Evolutionary conservation across 2,329 filamentous ascomycete species (phyloP).

Genomic region (Daldinia eschscholtzii): DNA sequence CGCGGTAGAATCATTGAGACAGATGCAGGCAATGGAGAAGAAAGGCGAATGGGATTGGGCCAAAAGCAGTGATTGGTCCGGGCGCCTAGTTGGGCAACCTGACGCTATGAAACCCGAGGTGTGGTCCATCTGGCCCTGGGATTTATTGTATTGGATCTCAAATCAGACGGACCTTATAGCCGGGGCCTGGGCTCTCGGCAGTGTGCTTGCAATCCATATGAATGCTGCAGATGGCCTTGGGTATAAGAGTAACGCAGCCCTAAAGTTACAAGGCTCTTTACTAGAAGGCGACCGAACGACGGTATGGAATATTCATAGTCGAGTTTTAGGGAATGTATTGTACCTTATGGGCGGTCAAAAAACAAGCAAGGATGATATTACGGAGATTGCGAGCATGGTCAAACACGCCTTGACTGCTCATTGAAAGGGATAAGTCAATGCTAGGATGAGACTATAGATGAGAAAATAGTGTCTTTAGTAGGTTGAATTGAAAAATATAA

Average conservation of each 20-base stretch:
- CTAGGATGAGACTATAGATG: not conserved
- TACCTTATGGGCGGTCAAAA: conserved; percentile 70
- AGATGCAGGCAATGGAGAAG: conserved; percentile 70
- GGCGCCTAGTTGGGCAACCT: conserved; percentile 9
- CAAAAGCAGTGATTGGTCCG: conserved; percentile 60
- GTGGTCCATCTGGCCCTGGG: conserved; percentile 80
- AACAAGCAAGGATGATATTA: conserved; percentile 48
- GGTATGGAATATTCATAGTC: conserved; percentile 65
- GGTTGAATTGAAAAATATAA: not conserved
- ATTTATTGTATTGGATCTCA: conserved; percentile 71
- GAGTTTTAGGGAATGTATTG: conserved; percentile 69
- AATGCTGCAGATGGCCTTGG: conserved; percentile 58
- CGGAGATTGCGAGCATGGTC: conserved; percentile 44
- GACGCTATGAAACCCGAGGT: conserved; percentile 18
- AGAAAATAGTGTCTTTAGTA: not conserved
- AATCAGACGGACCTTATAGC: conserved; percentile 64
- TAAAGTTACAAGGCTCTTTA: conserved; percentile 58
- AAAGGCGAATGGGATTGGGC: conserved; percentile 69
- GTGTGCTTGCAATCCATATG: conserved; percentile 75
- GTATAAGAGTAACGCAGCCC: conserved; percentile 63
- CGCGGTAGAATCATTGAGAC: conserved; percentile 73
- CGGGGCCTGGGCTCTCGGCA: conserved; percentile 79
- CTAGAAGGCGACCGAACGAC: conserved; percentile 14
- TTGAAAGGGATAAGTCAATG: not conserved
- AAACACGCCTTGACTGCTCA: conserved; percentile 20